Evolutionary conservation across 768 basidiomycete species (phyloP).

Genomic region (Leccinum aurantiacum): DNA sequence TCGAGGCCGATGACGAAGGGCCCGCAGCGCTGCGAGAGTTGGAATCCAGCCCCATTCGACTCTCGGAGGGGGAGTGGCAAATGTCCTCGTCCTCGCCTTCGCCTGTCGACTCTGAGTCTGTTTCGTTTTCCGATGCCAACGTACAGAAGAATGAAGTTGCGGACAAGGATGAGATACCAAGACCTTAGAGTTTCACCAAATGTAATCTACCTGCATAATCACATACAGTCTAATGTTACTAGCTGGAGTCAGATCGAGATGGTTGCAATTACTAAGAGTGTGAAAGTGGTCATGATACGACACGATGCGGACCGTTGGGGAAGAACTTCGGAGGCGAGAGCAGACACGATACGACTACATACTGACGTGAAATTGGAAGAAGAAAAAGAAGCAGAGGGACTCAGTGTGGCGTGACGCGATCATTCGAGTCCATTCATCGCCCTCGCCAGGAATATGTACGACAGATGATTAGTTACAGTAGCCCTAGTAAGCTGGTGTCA

Average conservation of each 20-base stretch:
- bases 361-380: too few relatives aligned
- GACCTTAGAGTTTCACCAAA: constrained; percentile 28
- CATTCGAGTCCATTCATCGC: too few relatives aligned
- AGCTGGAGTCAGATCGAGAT: constrained; percentile 7
- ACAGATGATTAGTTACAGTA: too few relatives aligned
- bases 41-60: constrained; percentile 20
- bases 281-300: too few relatives aligned
- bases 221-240: constrained; percentile 18
- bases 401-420: too few relatives aligned
- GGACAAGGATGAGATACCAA: constrained; percentile 36
- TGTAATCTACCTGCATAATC: constrained; percentile 37
- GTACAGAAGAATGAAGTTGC: constrained; percentile 34
- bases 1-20: constrained; percentile 42
- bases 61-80: constrained; percentile 16
- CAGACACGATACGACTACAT: too few relatives aligned
- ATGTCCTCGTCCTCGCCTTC: constrained; percentile 26
- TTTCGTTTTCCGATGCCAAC: constrained; percentile 45
- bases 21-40: constrained; percentile 9
- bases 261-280: background rate
- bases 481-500: too few relatives aligned
- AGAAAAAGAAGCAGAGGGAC: too few relatives aligned
- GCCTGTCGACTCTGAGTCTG: constrained; percentile 31
- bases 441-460: too few relatives aligned
- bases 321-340: too few relatives aligned
- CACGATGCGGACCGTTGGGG: too few relatives aligned